phyloP scores from a whole-genome alignment of 306 rosid genomes.

The Carpinus viminea region DNA sequence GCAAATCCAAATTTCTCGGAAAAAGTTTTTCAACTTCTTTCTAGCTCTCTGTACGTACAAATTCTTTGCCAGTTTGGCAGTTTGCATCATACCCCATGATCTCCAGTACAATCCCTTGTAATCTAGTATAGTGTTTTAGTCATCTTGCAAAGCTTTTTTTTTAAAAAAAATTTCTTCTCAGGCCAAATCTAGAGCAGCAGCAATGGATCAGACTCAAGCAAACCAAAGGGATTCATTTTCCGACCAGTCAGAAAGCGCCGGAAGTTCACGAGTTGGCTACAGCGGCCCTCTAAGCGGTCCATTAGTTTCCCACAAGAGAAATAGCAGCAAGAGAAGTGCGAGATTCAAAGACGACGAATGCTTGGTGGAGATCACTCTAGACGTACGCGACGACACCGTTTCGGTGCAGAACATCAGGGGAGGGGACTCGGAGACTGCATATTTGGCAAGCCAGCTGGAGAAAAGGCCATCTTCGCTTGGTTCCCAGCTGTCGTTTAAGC shows the following conservation, averaged over 20 bases:
- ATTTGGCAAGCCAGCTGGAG: conserved; percentile 60
- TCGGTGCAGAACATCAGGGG: conserved; percentile 68
- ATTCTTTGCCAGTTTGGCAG: neutral
- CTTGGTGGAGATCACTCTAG: conserved; percentile 80
- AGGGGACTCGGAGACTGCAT: conserved; percentile 67
- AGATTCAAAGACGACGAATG: conserved; percentile 55
- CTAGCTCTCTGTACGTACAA: neutral
- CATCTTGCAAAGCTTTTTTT: neutral
- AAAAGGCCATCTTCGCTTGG: conserved; percentile 52
- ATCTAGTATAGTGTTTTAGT: neutral
- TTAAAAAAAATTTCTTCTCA: neutral
- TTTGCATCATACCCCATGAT: neutral
- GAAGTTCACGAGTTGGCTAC: conserved; percentile 49
- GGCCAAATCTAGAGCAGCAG: neutral
- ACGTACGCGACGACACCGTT: conserved; percentile 64
- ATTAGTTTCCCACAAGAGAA: conserved; percentile 39
- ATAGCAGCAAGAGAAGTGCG: conserved; percentile 51
- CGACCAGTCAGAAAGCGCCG: conserved; percentile 49
- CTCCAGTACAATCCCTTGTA: too few relatives aligned
- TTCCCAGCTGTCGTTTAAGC: conserved; percentile 38
- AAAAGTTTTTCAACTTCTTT: neutral
- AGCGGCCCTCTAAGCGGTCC: conserved; percentile 81
- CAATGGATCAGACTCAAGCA: conserved; percentile 66
- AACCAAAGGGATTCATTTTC: conserved; percentile 46
- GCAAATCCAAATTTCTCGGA: neutral